Evolutionary conservation across 2,329 filamentous ascomycete genomes (phyloP).

Genomic region (Fusarium sp.): DNA sequence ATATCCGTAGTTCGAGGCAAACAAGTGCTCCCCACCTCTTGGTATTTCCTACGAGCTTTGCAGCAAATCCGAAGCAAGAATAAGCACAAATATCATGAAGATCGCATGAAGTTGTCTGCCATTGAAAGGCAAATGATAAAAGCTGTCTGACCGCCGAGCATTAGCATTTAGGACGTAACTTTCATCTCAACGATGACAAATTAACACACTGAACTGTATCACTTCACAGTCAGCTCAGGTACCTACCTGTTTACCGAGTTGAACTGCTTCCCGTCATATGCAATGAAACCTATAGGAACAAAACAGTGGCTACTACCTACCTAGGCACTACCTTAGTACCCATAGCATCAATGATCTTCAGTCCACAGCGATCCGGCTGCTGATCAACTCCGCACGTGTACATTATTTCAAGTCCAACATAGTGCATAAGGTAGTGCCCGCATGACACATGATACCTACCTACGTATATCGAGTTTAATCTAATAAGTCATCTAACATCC

Average conservation of each 20-base stretch:
- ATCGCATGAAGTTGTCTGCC: not conserved
- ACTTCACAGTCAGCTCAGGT: not conserved
- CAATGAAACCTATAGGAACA: not conserved
- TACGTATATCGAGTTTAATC: not conserved
- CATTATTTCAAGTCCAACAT: not conserved
- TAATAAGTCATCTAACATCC: not conserved
- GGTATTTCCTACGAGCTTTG: not conserved
- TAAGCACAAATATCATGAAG: not conserved
- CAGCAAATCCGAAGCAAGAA: not conserved
- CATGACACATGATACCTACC: conserved; percentile 7
- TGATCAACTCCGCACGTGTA: conserved; percentile 29
- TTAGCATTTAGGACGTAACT: not conserved
- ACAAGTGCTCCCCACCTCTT: not conserved
- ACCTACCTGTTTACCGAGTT: not conserved
- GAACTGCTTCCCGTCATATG: not conserved
- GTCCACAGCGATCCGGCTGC: conserved; percentile 9
- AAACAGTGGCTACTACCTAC: not conserved
- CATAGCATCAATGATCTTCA: conserved; percentile 21
- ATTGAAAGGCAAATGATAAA: not conserved
- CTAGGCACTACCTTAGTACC: too few relatives aligned
- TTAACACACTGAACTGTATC: not conserved
- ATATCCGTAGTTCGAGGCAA: not conserved
- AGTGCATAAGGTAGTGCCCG: not conserved
- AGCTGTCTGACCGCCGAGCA: not conserved
- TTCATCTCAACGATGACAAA: not conserved